phyloP scores from a whole-genome alignment of 352 stramenopile genomes.

The Saprolegnia parasitica region DNA sequence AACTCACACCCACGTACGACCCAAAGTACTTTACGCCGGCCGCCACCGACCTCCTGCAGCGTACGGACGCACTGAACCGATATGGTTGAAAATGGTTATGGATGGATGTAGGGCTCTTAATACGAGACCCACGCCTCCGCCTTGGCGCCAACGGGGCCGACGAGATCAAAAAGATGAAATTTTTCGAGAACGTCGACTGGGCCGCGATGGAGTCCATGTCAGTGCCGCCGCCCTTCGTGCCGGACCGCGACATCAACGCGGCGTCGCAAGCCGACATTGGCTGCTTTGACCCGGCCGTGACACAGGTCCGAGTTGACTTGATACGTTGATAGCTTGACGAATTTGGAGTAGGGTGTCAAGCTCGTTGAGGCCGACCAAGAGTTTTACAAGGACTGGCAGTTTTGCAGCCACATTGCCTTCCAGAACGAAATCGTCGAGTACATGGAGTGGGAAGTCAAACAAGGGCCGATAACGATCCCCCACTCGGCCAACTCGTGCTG shows the following conservation, averaged over 20 bases:
- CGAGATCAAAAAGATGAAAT: slow-evolving; percentile 75
- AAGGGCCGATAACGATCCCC: slow-evolving; percentile 62
- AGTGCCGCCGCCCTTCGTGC: slow-evolving; percentile 64
- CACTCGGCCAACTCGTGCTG: slow-evolving; percentile 63
- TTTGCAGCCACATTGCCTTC: slow-evolving; percentile 69
- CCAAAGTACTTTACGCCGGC: slow-evolving; percentile 77
- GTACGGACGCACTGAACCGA: slow-evolving; percentile 36
- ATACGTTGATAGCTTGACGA: not conserved
- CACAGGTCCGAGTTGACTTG: slow-evolving; percentile 8
- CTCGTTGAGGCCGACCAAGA: slow-evolving; percentile 62
- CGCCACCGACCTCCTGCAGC: slow-evolving; percentile 64
- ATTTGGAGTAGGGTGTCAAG: slow-evolving; percentile 46
- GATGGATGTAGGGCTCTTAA: slow-evolving; percentile 51
- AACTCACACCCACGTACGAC: slow-evolving; percentile 72
- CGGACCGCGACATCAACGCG: slow-evolving; percentile 81
- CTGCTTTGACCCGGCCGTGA: slow-evolving; percentile 63
- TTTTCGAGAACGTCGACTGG: slow-evolving; percentile 77
- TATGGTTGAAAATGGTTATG: slow-evolving; percentile 18
- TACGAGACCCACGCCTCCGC: slow-evolving; percentile 66
- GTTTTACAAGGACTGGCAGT: slow-evolving; percentile 68
- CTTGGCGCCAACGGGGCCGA: slow-evolving; percentile 63
- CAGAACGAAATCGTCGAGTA: slow-evolving; percentile 79
- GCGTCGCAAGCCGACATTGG: slow-evolving; percentile 76
- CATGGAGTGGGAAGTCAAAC: slow-evolving; percentile 75
- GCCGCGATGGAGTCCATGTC: slow-evolving; percentile 61